A percentile compares a stretch with the other conserved stretches of the same genome.
Evolutionary conservation across 2,329 filamentous ascomycete genomes (phyloP).

Genomic region (Monosporascus ibericus): DNA sequence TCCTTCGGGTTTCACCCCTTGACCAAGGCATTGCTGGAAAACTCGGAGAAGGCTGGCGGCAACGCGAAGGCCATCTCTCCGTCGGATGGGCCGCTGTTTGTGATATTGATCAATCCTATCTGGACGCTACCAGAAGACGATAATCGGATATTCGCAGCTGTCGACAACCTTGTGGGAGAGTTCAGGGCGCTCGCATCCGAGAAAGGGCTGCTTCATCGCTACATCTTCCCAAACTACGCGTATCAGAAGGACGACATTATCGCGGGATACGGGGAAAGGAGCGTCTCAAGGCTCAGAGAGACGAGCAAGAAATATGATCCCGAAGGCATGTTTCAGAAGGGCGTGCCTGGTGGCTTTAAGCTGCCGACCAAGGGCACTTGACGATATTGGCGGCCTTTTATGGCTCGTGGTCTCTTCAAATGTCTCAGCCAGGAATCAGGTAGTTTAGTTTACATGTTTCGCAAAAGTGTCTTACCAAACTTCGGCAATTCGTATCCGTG

Average conservation of each 20-base stretch:
- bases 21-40: constrained; percentile 11
- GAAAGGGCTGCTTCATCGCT: constrained; percentile 10
- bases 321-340: constrained; percentile 8
- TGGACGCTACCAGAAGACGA: constrained; percentile 10
- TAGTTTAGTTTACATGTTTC: no score
- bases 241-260: constrained; percentile 7
- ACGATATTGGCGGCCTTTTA: no score
- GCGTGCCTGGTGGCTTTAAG: constrained; percentile 12
- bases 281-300: constrained; percentile 2
- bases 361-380: not conserved
- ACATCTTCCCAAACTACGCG: constrained; percentile 11
- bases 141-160: constrained; percentile 7
- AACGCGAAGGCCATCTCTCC: constrained; percentile 14
- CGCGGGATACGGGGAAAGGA: constrained; percentile 6
- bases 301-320: constrained; percentile 10
- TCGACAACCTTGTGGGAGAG: constrained; percentile 1
- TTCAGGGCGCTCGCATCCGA: constrained; percentile 2
- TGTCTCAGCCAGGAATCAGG: no score
- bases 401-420: no score
- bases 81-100: constrained; percentile 14
- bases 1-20: constrained; percentile 14
- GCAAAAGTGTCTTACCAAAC: no score
- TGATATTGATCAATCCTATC: constrained; percentile 14
- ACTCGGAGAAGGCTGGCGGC: constrained; percentile 10
- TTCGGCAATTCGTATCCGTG: no score